Base-by-base conservation (phyloP, 192 early-diverging fungal genomes). In the Pilaira anomala region DNA sequence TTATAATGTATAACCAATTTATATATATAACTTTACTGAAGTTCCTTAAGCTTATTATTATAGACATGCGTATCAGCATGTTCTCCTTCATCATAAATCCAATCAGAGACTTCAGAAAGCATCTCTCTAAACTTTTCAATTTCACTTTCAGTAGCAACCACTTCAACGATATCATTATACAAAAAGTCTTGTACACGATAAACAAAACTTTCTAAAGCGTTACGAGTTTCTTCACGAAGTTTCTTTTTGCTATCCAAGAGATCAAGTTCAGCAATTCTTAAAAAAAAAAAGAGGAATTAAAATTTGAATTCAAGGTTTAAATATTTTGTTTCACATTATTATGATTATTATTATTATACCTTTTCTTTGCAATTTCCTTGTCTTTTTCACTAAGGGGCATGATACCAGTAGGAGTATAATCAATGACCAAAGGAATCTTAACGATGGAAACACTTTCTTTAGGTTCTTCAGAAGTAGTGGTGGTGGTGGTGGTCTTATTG, bases 191-290 rank as follows among this genome's bases (percentile, higher is more conserved):
- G 90, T 40, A 86, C 72, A 33, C 83, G 84, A 77, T 98, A 99
- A 29, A 97, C 78, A 74, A 91, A 95, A 2, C 92, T 77, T 72
- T 99, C 97, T 21, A 99, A 82, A 51, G 78, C 79, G 78, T 99
- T 99, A 41, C 82, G 72, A 19, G 94, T 92, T 68, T 88, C 90
- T 75, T 93, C 93, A 36, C 84, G 86, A 6, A 82, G 80, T 30
- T 78, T 80, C 59, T 89, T 89, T 16, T 76, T 68, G 3, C 68
- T 49, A 76, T 97, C 95, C 60, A 81, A 80, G 28, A 70, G 61
- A 63, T 99, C 95, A 78, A 99, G 78, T 2, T 48, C 44, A 33
- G 61, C 62, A 28, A 82, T 62, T 57, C 72, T 73, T n/a, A n/a
- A n/a, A n/a, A n/a, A n/a, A n/a, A n/a, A n/a, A n/a, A n/a, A 61